Evolutionary conservation across 2,329 filamentous ascomycete genomes (phyloP).

Genomic region (Pezicula rhizophila): DNA sequence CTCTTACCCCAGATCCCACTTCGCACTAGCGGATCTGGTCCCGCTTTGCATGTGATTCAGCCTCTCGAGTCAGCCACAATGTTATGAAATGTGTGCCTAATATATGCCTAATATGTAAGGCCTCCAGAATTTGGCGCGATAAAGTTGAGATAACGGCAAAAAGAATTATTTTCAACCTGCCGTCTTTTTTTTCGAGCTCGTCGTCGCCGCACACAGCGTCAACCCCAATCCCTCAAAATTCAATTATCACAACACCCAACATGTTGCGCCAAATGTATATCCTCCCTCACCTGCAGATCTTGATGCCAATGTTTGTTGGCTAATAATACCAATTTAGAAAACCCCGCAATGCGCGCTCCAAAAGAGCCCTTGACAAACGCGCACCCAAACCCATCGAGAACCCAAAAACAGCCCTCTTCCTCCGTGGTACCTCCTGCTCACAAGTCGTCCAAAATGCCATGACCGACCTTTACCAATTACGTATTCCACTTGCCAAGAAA

Average conservation of each 20-base stretch:
- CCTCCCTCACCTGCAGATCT: not conserved
- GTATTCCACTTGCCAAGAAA: constrained; percentile 77
- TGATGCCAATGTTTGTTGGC: not conserved
- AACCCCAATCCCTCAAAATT: constrained; percentile 3
- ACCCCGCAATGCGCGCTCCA: constrained; percentile 80
- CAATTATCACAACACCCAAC: constrained; percentile 15
- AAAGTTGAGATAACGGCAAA: not conserved
- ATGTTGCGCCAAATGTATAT: constrained; percentile 30
- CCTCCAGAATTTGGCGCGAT: not conserved
- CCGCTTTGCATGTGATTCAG: not conserved
- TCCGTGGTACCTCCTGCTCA: constrained; percentile 81
- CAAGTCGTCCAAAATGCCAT: constrained; percentile 78
- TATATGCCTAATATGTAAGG: too few relatives aligned
- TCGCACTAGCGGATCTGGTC: not conserved
- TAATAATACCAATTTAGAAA: constrained; percentile 40
- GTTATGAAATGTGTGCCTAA: too few relatives aligned
- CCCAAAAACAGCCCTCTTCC: constrained; percentile 81
- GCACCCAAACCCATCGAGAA: constrained; percentile 87
- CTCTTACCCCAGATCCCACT: too few relatives aligned
- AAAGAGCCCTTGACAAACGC: constrained; percentile 88
- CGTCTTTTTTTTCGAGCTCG: constrained; percentile 6
- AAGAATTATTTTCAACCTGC: constrained; percentile 7
- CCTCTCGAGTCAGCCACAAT: too few relatives aligned
- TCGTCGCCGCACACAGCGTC: not conserved
- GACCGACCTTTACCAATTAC: constrained; percentile 77